These are phyloP conservation scores for Aspergillus sp. DNA, from an alignment of 2,329 filamentous ascomycete species.

Conservation along the genomic window DNA sequence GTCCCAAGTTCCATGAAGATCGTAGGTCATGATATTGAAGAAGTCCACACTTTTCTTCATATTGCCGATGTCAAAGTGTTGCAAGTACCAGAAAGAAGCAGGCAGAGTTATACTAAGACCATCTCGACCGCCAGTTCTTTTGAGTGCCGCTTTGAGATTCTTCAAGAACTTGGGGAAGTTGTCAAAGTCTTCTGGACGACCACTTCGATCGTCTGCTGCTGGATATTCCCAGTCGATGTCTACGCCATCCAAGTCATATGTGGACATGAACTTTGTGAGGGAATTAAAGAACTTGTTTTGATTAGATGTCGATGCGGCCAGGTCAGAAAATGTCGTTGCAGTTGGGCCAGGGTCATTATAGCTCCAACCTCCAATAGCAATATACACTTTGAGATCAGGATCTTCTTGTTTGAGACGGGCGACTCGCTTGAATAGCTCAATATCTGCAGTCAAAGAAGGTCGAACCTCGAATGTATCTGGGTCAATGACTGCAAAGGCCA, in stretches of 20 bases:
- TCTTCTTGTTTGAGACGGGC: constrained; percentile 33
- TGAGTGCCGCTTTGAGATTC: constrained; percentile 18
- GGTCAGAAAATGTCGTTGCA: constrained; percentile 23
- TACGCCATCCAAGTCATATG: constrained; percentile 49
- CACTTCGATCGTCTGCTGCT: constrained; percentile 40
- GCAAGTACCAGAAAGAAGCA: constrained; percentile 34
- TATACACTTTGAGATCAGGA: constrained; percentile 32
- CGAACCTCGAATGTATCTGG: constrained; percentile 11
- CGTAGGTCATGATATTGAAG: constrained; percentile 36
- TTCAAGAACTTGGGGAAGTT: constrained; percentile 33
- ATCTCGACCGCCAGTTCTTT: constrained; percentile 14
- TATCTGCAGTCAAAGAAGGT: constrained; percentile 5
- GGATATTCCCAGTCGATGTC: constrained; percentile 53
- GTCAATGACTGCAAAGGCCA: constrained; percentile 15
- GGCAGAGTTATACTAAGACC: constrained; percentile 26
- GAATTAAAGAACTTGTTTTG: constrained; percentile 39
- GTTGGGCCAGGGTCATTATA: constrained; percentile 36
- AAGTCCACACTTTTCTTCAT: constrained; percentile 22
- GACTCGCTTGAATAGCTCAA: constrained; percentile 19
- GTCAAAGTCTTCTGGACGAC: constrained; percentile 36
- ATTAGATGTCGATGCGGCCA: constrained; percentile 20
- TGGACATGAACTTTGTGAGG: constrained; percentile 43
- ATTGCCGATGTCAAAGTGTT: constrained; percentile 26
- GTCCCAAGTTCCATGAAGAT: constrained; percentile 34
- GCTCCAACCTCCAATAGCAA: constrained; percentile 47